Conservation (phyloP, 1,284 basidiomycete genomes). For the Abortiporus biennis region DNA sequence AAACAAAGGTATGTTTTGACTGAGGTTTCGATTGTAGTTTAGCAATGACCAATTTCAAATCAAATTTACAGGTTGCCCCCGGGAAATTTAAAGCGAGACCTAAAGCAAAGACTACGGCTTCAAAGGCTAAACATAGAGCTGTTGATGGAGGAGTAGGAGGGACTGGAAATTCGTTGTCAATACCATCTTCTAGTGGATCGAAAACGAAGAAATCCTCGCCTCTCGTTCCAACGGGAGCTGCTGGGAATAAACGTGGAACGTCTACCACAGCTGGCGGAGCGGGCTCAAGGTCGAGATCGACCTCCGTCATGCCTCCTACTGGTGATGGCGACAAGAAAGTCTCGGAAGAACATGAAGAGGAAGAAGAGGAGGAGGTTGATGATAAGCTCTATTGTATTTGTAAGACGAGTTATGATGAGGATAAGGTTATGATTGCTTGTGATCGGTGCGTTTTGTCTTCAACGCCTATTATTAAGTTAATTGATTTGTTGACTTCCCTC, state of each 20-base stretch:
- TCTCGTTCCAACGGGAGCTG: conserved; percentile 9
- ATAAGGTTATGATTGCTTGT: conserved; percentile 85
- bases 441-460: conserved; percentile 66
- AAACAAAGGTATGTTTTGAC: conserved; percentile 36
- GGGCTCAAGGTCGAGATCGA: conserved; percentile 56
- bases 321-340: conserved; percentile 34
- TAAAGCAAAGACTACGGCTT: conserved; percentile 6
- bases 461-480: too few relatives aligned
- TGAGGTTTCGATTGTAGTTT: neutral
- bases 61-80: conserved; percentile 12
- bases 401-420: conserved; percentile 76
- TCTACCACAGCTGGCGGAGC: conserved; percentile 24
- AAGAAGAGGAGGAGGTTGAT: conserved; percentile 55
- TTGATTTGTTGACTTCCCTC: neutral
- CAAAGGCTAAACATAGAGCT: conserved; percentile 7
- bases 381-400: conserved; percentile 82
- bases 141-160: conserved; percentile 14
- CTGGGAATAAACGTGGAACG: conserved; percentile 22
- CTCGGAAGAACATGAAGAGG: conserved; percentile 44
- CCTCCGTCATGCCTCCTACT: conserved; percentile 52
- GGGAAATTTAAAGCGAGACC: conserved; percentile 26
- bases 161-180: too few relatives aligned
- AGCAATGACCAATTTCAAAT: conserved; percentile 8
- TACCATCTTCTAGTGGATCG: too few relatives aligned
- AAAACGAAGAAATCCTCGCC: conserved; percentile 25